A percentile compares a stretch with the other conserved stretches of the same genome.
Evolutionary conservation across 23 red algal genomes (phyloP).

Genomic region (Gracilaria vermiculophylla): DNA sequence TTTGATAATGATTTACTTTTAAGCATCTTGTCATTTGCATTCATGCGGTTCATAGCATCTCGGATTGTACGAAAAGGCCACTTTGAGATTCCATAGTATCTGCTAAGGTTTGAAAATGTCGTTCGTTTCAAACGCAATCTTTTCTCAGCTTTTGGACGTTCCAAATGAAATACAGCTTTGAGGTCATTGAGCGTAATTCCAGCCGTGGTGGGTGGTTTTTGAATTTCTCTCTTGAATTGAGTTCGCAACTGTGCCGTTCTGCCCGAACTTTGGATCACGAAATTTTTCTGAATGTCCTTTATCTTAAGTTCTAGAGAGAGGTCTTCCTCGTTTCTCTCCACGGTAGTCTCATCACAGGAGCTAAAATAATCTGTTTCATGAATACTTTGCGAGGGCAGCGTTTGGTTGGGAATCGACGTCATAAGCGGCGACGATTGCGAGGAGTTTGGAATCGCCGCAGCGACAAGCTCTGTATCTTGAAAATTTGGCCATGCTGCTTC

Average conservation of each 20-base stretch:
- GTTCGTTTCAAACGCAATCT: conserved; percentile 49
- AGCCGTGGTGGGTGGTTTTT: conserved; percentile 46
- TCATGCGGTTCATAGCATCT: conserved; percentile 53
- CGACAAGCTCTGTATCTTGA: background rate
- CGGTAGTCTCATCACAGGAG: background rate
- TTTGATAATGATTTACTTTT: conserved; percentile 4
- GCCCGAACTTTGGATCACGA: background rate
- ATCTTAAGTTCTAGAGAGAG: background rate
- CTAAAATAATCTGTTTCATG: background rate
- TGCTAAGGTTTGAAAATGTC: conserved; percentile 63
- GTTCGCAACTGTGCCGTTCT: background rate
- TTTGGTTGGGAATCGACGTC: background rate
- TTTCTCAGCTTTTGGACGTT: conserved; percentile 59
- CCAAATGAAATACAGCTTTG: conserved; percentile 59
- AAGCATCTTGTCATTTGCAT: conserved; percentile 32
- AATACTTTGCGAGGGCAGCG: background rate
- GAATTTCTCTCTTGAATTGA: conserved; percentile 8
- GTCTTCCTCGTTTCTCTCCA: background rate
- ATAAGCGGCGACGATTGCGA: background rate
- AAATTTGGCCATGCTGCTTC: background rate
- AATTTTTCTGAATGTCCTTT: conserved; percentile 9
- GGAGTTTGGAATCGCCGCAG: background rate
- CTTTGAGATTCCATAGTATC: conserved; percentile 69
- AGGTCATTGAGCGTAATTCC: conserved; percentile 42
- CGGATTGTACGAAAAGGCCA: conserved; percentile 66